Evolutionary conservation across 768 basidiomycete genomes (phyloP).

Genomic region (Suillus subluteus): DNA sequence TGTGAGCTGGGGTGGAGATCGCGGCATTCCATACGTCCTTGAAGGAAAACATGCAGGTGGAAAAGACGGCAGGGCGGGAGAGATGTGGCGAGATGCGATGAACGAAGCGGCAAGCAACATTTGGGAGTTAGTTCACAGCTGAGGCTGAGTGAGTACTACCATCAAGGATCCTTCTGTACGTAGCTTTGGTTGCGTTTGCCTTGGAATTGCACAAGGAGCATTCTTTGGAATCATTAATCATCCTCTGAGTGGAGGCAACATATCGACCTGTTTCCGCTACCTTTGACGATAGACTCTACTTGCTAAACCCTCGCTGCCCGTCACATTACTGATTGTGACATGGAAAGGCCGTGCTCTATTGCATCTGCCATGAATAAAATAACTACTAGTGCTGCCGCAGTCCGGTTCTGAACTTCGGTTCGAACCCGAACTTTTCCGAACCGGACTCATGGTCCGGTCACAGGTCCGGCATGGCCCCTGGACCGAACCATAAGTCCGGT

Average conservation of each 20-base stretch:
- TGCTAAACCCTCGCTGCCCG: not conserved
- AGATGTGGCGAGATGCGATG: constrained; percentile 38
- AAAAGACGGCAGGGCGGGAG: constrained; percentile 31
- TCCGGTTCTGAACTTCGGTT: too few species aligned
- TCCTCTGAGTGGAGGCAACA: not conserved
- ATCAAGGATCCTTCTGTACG: not conserved
- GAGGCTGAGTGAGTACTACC: not conserved
- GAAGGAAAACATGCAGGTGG: constrained; percentile 18
- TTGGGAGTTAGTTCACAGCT: constrained; percentile 23
- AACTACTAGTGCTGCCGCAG: too few species aligned
- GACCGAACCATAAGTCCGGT: too few species aligned
- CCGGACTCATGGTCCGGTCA: too few species aligned
- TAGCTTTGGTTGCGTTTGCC: not conserved
- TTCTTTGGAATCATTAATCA: not conserved
- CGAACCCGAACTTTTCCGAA: too few species aligned
- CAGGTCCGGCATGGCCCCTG: too few species aligned
- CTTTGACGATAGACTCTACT: not conserved
- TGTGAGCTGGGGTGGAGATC: constrained; percentile 75
- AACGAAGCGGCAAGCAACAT: constrained; percentile 31
- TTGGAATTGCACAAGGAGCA: not conserved
- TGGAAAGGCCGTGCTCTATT: not conserved
- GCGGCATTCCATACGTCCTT: constrained; percentile 59
- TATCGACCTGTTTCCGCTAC: not conserved
- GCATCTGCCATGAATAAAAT: not conserved
- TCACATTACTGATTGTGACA: not conserved